phyloP scores from a whole-genome alignment of 1,284 basidiomycete species.

The Ustilago nuda region DNA sequence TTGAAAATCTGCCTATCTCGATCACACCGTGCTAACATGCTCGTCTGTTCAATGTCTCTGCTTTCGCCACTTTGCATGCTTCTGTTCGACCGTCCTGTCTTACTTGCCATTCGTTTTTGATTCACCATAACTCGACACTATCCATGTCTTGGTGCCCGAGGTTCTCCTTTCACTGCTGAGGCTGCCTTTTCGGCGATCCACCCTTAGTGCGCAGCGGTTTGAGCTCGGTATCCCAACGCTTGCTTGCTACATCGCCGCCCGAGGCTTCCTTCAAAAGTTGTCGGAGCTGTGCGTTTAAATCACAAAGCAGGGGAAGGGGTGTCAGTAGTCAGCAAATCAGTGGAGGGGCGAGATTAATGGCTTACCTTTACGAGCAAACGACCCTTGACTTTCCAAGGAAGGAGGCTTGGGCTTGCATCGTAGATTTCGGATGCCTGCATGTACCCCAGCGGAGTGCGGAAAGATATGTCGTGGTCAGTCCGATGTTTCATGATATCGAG shows the following conservation, averaged over 20 bases:
- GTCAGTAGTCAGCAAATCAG: not conserved
- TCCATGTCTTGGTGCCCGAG: too few relatives aligned
- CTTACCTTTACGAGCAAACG: constrained; percentile 38
- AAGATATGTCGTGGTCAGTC: not conserved
- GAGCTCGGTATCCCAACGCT: constrained; percentile 41
- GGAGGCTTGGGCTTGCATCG: constrained; percentile 32
- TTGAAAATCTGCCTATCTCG: too few relatives aligned
- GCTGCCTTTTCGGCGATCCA: constrained; percentile 24
- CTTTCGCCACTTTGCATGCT: not conserved
- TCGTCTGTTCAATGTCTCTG: not conserved
- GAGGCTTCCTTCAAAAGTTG: constrained; percentile 24
- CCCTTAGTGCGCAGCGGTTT: constrained; percentile 25
- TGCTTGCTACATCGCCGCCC: constrained; percentile 32
- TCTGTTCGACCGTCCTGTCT: too few relatives aligned
- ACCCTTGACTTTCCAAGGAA: constrained; percentile 37
- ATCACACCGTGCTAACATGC: too few relatives aligned
- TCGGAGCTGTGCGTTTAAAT: constrained; percentile 21
- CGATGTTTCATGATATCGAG: not conserved
- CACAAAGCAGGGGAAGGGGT: not conserved
- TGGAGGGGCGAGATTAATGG: not conserved
- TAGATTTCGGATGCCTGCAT: constrained; percentile 31
- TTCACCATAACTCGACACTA: not conserved
- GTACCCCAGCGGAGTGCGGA: not conserved
- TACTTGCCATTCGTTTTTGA: not conserved
- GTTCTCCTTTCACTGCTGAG: not conserved